Conservation (phyloP, 1,139 yeast species). For the Komagataea norvegica region DNA sequence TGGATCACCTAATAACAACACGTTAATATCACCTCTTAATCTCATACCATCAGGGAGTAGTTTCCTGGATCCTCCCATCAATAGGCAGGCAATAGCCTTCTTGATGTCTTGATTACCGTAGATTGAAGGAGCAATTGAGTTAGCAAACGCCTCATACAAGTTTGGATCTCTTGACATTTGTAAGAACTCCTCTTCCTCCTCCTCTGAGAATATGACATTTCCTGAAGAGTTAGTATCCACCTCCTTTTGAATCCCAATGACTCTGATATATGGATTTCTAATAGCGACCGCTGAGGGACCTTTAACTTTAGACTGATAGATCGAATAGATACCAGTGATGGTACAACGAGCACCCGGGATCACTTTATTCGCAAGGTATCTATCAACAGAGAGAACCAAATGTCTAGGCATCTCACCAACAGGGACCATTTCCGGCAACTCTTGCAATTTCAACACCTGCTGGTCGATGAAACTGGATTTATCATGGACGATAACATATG, state of each 20-base stretch:
- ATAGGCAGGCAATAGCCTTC: conserved; percentile 84
- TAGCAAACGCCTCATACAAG: conserved; percentile 77
- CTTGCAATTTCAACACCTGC: conserved; percentile 89
- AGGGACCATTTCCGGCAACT: conserved; percentile 96
- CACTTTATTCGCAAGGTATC: conserved; percentile 83
- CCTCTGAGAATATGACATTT: conserved; percentile 72
- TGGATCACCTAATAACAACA: conserved; percentile 90
- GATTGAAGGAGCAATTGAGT: conserved; percentile 93
- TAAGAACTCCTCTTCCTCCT: conserved; percentile 89
- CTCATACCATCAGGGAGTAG: conserved; percentile 94
- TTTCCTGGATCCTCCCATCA: conserved; percentile 94
- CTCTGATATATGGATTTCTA: conserved; percentile 85
- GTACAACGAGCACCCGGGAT: conserved; percentile 96
- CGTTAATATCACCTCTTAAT: conserved; percentile 94
- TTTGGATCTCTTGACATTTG: conserved; percentile 78
- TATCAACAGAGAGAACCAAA: conserved; percentile 79
- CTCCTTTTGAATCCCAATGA: conserved; percentile 82
- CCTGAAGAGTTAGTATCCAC: conserved; percentile 65
- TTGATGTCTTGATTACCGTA: conserved; percentile 92
- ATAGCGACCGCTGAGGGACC: conserved; percentile 72
- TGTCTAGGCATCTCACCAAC: conserved; percentile 99
- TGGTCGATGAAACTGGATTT: conserved; percentile 90
- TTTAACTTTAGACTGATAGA: conserved; percentile 65
- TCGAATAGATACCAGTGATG: conserved; percentile 86
- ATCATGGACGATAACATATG: conserved; percentile 90